Percentiles rank a stretch among this genome's conserved stretches.
Evolutionary conservation across 2,329 filamentous ascomycete genomes (phyloP).

Genomic region (Stachybotrys chlorohalonatus): DNA sequence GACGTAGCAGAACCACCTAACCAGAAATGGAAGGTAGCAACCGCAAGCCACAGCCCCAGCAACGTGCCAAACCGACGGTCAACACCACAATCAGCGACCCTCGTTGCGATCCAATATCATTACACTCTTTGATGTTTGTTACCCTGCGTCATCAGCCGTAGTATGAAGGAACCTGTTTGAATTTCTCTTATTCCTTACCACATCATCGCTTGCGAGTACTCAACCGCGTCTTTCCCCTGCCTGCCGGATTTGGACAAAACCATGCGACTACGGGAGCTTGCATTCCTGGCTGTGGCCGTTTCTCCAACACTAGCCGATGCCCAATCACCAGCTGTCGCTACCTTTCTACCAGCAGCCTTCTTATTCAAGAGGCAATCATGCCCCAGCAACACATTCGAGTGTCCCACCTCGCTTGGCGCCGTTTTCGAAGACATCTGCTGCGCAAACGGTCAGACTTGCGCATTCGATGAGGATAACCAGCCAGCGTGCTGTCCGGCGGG

Average conservation of each 20-base stretch:
- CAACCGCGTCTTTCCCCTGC: too few relatives aligned
- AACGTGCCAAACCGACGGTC: too few relatives aligned
- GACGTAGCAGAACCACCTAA: too few relatives aligned
- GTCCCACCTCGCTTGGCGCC: constrained; percentile 34
- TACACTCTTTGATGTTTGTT: too few relatives aligned
- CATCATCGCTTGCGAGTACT: too few relatives aligned
- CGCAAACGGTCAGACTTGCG: constrained; percentile 38
- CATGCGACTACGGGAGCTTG: neutral
- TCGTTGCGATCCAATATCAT: too few relatives aligned
- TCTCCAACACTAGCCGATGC: neutral
- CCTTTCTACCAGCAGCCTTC: constrained; percentile 7
- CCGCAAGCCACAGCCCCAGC: too few relatives aligned
- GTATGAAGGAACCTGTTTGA: too few relatives aligned
- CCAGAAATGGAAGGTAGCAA: too few relatives aligned
- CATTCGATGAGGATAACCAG: constrained; percentile 35
- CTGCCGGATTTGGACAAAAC: constrained; percentile 1
- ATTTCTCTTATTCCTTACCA: too few relatives aligned
- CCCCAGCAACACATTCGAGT: constrained; percentile 40
- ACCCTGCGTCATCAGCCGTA: too few relatives aligned
- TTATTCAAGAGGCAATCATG: constrained; percentile 26
- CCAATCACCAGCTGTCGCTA: neutral
- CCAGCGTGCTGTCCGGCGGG: constrained; percentile 46
- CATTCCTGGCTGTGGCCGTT: neutral
- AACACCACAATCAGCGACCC: too few relatives aligned
- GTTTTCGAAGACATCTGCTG: constrained; percentile 43